Conservation (phyloP, 1,284 basidiomycete species). For the Leccinum proximum region DNA sequence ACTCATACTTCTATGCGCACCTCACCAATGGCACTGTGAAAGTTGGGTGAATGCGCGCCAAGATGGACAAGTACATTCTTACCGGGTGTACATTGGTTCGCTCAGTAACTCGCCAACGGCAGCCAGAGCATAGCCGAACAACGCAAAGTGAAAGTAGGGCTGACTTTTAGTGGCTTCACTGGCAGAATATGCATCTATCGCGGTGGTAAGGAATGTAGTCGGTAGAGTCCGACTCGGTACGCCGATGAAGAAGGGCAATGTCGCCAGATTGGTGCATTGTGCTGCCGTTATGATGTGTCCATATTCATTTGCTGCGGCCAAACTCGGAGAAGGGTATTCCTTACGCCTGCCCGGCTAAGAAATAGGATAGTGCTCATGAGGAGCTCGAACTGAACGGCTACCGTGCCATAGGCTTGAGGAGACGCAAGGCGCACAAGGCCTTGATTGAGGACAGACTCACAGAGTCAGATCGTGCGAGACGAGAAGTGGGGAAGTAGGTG, state of each 20-base stretch:
- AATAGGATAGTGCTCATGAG: slow-evolving; percentile 90
- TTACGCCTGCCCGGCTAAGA: slow-evolving; percentile 87
- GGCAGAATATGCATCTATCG: slow-evolving; percentile 48
- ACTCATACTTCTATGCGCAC: slow-evolving; percentile 68
- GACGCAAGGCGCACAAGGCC: slow-evolving; percentile 81
- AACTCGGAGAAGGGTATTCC: slow-evolving; percentile 73
- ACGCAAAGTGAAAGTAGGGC: slow-evolving; percentile 59
- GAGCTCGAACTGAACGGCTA: slow-evolving; percentile 84
- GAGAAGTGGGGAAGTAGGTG: no score
- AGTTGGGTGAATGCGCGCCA: slow-evolving; percentile 13
- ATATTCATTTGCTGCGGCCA: slow-evolving; percentile 27
- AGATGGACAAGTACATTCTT: slow-evolving; percentile 23
- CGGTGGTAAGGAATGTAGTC: slow-evolving; percentile 42
- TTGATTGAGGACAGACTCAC: slow-evolving; percentile 79
- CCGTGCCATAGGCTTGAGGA: slow-evolving; percentile 85
- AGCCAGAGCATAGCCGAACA: slow-evolving; percentile 69
- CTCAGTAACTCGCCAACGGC: slow-evolving; percentile 75
- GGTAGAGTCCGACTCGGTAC: slow-evolving; percentile 31
- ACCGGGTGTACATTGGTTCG: slow-evolving; percentile 84
- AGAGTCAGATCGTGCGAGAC: no score
- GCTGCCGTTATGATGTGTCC: slow-evolving; percentile 14
- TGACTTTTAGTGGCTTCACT: slow-evolving; percentile 53
- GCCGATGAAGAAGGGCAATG: slow-evolving; percentile 59
- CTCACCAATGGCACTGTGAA: slow-evolving; percentile 60
- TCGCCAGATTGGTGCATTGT: slow-evolving; percentile 46